Evolutionary conservation across 306 rosid species (phyloP).

Genomic region (Echinosophora koreensis): DNA sequence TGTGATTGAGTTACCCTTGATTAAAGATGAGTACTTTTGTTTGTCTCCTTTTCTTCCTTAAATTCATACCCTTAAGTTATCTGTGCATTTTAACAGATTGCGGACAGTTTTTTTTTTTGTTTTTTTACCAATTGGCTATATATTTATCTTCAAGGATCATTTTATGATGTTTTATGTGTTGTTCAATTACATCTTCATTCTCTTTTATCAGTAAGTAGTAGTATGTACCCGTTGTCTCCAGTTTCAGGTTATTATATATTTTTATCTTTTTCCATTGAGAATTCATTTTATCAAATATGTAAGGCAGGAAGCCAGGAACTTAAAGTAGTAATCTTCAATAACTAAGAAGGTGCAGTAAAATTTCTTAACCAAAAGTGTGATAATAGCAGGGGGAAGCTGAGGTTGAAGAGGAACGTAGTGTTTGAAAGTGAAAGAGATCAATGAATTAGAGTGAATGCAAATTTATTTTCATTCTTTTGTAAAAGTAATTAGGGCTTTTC

Average conservation of each 20-base stretch:
- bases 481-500: not conserved
- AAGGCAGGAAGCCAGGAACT: conserved; percentile 34
- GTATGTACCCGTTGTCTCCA: not conserved
- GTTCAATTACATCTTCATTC: conserved; percentile 23
- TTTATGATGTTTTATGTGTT: conserved; percentile 42
- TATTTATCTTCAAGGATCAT: conserved; percentile 59
- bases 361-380: conserved; percentile 16
- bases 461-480: not conserved
- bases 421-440: conserved; percentile 8
- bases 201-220: not conserved
- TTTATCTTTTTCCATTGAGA: conserved; percentile 23
- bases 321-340: conserved; percentile 13
- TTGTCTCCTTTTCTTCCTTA: conserved; percentile 43
- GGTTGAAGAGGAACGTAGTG: conserved; percentile 41
- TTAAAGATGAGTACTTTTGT: conserved; percentile 50
- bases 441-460: not conserved
- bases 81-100: conserved; percentile 62
- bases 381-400: conserved; percentile 48
- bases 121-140: conserved; percentile 55
- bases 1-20: conserved; percentile 59
- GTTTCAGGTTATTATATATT: conserved; percentile 5
- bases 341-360: not conserved
- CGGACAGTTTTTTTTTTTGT: conserved; percentile 45
- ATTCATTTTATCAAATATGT: conserved; percentile 29
- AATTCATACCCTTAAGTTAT: conserved; percentile 50